Conservation (phyloP, 805 yeast genomes). For the Monosporozyma siamensis region DNA sequence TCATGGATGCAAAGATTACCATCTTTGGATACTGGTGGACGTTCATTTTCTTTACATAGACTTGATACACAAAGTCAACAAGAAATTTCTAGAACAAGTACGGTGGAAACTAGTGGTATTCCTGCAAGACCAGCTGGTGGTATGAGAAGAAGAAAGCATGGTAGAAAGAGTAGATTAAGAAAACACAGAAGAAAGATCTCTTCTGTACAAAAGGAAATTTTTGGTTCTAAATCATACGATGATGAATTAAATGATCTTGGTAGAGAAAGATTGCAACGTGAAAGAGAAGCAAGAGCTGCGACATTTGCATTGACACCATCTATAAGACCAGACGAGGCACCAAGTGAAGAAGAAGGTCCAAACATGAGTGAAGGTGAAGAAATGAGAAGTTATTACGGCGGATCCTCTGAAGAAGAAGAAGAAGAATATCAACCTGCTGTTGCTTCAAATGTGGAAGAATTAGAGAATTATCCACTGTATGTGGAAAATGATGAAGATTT, state of each 20-base stretch:
- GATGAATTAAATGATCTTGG: constrained; percentile 24
- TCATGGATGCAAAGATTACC: constrained; percentile 85
- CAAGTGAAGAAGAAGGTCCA: constrained; percentile 1
- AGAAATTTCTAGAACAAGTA: constrained; percentile 27
- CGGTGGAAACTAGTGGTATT: constrained; percentile 54
- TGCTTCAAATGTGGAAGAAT: constrained; percentile 5
- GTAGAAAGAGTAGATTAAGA: constrained; percentile 23
- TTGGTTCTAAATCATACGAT: constrained; percentile 8
- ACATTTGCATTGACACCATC: constrained; percentile 33
- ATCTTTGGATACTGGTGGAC: constrained; percentile 52
- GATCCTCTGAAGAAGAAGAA: background rate
- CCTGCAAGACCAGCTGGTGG: constrained; percentile 71
- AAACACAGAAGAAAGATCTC: constrained; percentile 28
- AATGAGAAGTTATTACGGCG: background rate
- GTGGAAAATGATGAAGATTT: constrained; percentile 4
- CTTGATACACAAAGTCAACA: constrained; percentile 47
- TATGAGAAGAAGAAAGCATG: constrained; percentile 43
- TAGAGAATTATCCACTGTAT: constrained; percentile 4
- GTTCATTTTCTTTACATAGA: constrained; percentile 74
- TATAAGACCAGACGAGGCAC: constrained; percentile 6
- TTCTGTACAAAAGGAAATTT: constrained; percentile 5
- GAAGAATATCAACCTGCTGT: constrained; percentile 1
- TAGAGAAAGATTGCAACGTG: constrained; percentile 33
- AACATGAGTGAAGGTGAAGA: constrained; percentile 5
- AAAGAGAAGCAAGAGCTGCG: constrained; percentile 36